Conservation (phyloP, 371 early-diverging fungal genomes). For the Mortierella sp. region DNA sequence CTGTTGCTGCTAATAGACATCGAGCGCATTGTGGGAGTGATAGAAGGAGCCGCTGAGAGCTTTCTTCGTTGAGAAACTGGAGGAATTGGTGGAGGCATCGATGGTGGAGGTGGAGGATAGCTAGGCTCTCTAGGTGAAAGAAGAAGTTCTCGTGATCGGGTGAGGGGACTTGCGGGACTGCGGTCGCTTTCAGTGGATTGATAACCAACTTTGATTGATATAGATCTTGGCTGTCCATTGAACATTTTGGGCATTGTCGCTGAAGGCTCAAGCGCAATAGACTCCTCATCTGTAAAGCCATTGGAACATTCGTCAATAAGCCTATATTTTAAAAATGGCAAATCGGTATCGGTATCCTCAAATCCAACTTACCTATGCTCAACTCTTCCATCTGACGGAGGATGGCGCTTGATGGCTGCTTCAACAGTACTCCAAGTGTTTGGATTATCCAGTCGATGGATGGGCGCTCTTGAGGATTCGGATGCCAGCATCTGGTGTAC, state of each 20-base stretch:
- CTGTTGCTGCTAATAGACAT: slow-evolving; percentile 56
- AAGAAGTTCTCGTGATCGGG: slow-evolving; percentile 30
- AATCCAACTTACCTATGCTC: slow-evolving; percentile 26
- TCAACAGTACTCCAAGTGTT: slow-evolving; percentile 39
- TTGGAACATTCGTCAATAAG: neutral
- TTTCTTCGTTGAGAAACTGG: slow-evolving; percentile 48
- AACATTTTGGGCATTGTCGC: too few species aligned
- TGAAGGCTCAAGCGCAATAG: neutral
- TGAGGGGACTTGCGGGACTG: neutral
- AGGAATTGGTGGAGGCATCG: slow-evolving; percentile 47
- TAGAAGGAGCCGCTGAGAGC: slow-evolving; percentile 34
- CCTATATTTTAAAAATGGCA: too few species aligned
- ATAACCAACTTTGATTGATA: slow-evolving; percentile 38
- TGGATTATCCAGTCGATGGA: slow-evolving; percentile 44
- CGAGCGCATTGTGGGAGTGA: slow-evolving; percentile 31
- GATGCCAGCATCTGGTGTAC: slow-evolving; percentile 41
- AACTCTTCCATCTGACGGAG: slow-evolving; percentile 41
- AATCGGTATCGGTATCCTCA: too few species aligned
- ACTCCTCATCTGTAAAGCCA: neutral
- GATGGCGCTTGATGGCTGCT: slow-evolving; percentile 30
- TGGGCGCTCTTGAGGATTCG: slow-evolving; percentile 49
- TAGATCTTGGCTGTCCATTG: neutral
- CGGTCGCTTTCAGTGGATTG: slow-evolving; percentile 23
- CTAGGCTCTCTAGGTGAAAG: slow-evolving; percentile 46
- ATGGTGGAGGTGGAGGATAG: slow-evolving; percentile 44